Evolutionary conservation across 176 grass and related monocot species (phyloP), one percentile per base, ranked within the genome.

Genomic region (Phoenix roebelenii): DNA sequence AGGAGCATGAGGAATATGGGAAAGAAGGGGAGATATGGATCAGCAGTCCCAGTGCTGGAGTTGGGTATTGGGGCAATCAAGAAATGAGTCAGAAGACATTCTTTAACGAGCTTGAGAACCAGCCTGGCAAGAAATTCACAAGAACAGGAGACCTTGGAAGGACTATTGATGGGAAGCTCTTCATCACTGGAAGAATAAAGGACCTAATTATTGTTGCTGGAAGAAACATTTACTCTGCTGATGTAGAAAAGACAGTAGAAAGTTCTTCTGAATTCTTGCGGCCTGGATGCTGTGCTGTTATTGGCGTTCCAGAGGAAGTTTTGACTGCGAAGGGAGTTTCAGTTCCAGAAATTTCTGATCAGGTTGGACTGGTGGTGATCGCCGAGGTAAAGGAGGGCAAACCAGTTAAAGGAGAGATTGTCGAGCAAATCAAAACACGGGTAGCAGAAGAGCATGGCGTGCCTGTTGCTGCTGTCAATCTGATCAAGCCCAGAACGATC

Each of bases 1-100:
- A 25, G 16, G 80, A 84, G 69, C 73, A 62, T 67, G 44, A 74
- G 59, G 72, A 76, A 54, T 64, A 72, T 70, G 80, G 85, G 57
- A 51, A 50, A 74, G 85, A 89, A 63, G 85, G 85, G 70, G 85
- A 89, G 73, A 89, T 89, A 80, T 89, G 85, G 85, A 83, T 89
- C 49, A 84, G 73, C 80, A 89, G 85, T 77, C 77, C 73, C 52
- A 89, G 85, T 80, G 67, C 85, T 61, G 85, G 80, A 70, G 61
- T 89, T 66, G 80, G 85, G 29, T 89, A 84, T 16, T 89, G 80
- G 85, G 62, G 61, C 17, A 80, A 71, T 63, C 29, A 80, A 30
- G 76, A 89, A 80, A 68, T 70, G 74, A 84, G 85, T 77, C 80
- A 80, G 61, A 80, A 80, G 70, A 89, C 73, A 28, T 89, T 89